These are phyloP conservation scores for Pythium brachiatum DNA, from an alignment of 352 stramenopile species.

Conservation along the genomic window DNA sequence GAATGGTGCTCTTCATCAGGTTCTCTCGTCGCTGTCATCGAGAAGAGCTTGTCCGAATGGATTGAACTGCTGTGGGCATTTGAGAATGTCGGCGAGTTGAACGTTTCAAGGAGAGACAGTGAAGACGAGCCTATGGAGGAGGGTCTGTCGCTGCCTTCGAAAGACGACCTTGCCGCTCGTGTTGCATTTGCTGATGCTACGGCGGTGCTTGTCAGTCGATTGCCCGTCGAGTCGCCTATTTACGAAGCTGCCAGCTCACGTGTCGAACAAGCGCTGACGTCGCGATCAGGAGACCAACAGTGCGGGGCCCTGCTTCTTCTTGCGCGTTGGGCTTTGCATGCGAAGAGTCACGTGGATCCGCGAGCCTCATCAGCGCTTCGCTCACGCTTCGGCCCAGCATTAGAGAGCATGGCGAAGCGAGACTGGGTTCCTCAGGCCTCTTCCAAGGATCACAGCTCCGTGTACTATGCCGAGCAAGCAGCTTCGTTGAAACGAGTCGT, in stretches of 20 bases:
- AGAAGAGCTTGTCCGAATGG: constrained; percentile 33
- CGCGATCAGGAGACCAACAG: constrained; percentile 51
- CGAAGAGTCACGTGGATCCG: constrained; percentile 25
- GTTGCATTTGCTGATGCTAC: constrained; percentile 61
- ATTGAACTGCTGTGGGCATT: constrained; percentile 52
- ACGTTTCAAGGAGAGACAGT: constrained; percentile 3
- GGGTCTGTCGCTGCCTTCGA: constrained; percentile 1
- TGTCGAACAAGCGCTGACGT: constrained; percentile 30
- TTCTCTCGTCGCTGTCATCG: constrained; percentile 26
- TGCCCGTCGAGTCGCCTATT: constrained; percentile 26
- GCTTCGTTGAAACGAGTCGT: constrained; percentile 43
- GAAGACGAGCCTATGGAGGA: background rate
- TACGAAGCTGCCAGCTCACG: constrained; percentile 26
- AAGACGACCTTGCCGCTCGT: constrained; percentile 33
- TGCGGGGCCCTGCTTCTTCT: constrained; percentile 56
- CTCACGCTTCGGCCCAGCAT: constrained; percentile 19
- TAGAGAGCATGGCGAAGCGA: constrained; percentile 40
- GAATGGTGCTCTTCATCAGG: constrained; percentile 21
- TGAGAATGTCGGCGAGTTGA: constrained; percentile 29
- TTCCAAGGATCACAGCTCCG: background rate
- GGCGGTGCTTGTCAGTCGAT: constrained; percentile 33
- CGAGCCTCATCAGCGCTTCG: constrained; percentile 22
- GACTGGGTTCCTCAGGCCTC: constrained; percentile 37
- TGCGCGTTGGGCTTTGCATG: constrained; percentile 46
- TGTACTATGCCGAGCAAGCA: constrained; percentile 55